Evolutionary conservation across 1,284 basidiomycete species (phyloP), one percentile per base, ranked within the genome.

Genomic region (Heliocybe sulcata): DNA sequence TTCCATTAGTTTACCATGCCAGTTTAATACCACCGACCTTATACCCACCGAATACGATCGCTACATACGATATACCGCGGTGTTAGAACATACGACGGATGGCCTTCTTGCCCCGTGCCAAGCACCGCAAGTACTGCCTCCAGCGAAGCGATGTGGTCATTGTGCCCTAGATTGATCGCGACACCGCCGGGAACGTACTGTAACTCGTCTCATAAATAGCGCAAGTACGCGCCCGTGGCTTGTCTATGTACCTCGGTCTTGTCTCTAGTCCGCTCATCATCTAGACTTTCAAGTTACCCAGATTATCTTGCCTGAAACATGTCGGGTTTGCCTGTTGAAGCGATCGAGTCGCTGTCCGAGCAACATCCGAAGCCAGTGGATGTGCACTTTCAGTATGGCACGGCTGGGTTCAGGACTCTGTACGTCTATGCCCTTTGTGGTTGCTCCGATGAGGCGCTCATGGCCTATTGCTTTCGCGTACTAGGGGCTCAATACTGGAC

Each of bases 371-470:
- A 90, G 63, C 84, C 81, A n/a, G 61, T 72, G 8, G 67, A 80
- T 54, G 68, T 86, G 31, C 77, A 70, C 20, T 97, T 88, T 65
- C 83, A 88, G 57, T 98, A 98, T 77, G 95, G 95, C 3, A 98
- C 95, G 0, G 94, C 95, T 51, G 95, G 95, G 12, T 96, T 98
- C 75, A 84, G 95, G 65, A 96, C 92, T 2, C 71, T 89, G 93
- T 95, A 73, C 68, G 91, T 76, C n/a, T 45, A 57, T 51, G 53
- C 29, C 51, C n/a, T n/a, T n/a, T n/a, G n/a, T n/a, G 54, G 27
- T 48, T 47, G 27, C 47, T 25, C 51, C 19, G 22, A 52, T n/a
- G n/a, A n/a, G n/a, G 27, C 27, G 33, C 51, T 31, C 16, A 35
- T 23, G 33, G 47, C 20, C 20, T 4, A 20, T 20, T 22, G 47